A percentile compares a stretch with the other conserved stretches of the same genome.
phyloP scores from a whole-genome alignment of 1,284 basidiomycete genomes.

The Ceratobasidium sp. region DNA sequence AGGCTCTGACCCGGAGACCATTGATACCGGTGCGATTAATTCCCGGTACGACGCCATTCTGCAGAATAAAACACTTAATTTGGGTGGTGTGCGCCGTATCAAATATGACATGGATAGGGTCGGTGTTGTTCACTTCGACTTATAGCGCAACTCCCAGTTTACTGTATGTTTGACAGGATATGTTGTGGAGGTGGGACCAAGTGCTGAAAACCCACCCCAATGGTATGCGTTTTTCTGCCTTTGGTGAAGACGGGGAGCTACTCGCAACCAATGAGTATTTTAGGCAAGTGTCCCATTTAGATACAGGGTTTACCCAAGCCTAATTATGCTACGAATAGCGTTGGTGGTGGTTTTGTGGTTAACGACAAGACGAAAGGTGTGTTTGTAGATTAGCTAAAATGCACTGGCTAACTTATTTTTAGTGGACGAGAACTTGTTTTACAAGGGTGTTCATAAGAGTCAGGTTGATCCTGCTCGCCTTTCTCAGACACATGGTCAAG shows the following conservation, averaged over 20 bases:
- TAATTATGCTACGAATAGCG: constrained; percentile 53
- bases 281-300: constrained; percentile 59
- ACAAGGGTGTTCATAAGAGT: constrained; percentile 92
- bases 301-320: constrained; percentile 53
- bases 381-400: not conserved
- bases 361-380: constrained; percentile 88
- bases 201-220: constrained; percentile 79
- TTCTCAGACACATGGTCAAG: constrained; percentile 62
- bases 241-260: constrained; percentile 82
- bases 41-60: constrained; percentile 80
- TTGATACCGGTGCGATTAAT: constrained; percentile 83
- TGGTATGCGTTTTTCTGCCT: constrained; percentile 93
- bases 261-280: constrained; percentile 97
- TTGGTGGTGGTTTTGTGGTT: constrained; percentile 90
- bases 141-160: not conserved
- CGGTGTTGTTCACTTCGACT: not conserved
- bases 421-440: constrained; percentile 95
- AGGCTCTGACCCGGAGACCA: constrained; percentile 86
- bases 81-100: constrained; percentile 81
- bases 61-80: constrained; percentile 71
- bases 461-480: constrained; percentile 82
- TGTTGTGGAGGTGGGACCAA: constrained; percentile 91
- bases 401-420: constrained; percentile 47
- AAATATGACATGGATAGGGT: constrained; percentile 82
- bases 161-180: constrained; percentile 63